Percentiles rank a stretch among this genome's conserved stretches.
Evolutionary conservation across 805 yeast genomes (phyloP).

Genomic region (Candida pini): DNA sequence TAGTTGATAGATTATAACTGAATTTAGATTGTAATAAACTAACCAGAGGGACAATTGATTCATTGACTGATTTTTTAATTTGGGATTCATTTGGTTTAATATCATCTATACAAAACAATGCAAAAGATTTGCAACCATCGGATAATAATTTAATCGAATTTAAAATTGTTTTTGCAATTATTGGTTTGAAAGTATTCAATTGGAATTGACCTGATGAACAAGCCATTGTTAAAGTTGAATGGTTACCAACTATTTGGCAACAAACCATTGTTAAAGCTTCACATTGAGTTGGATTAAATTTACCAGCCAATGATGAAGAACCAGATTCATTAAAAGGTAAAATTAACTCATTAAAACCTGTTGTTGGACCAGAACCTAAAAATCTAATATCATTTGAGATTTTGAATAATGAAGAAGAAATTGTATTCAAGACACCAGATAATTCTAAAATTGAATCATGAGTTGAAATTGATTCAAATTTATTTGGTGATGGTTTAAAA

Average conservation of each 20-base stretch:
- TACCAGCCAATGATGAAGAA: constrained; percentile 97
- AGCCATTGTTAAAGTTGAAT: constrained; percentile 87
- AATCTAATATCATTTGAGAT: constrained; percentile 96
- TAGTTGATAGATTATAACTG: constrained; percentile 92
- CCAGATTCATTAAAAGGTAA: constrained; percentile 98
- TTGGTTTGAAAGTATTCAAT: constrained; percentile 94
- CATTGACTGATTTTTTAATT: constrained; percentile 78
- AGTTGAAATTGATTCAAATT: constrained; percentile 96
- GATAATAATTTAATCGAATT: constrained; percentile 83
- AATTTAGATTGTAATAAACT: constrained; percentile 97
- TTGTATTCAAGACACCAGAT: constrained; percentile 91
- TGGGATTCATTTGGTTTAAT: constrained; percentile 80
- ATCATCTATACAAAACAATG: constrained; percentile 89
- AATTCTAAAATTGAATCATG: constrained; percentile 97
- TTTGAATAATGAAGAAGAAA: constrained; percentile 87
- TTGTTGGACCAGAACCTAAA: constrained; percentile 97
- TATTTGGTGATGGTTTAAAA: constrained; percentile 92
- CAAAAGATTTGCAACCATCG: constrained; percentile 84
- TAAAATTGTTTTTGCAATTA: constrained; percentile 82
- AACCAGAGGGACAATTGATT: constrained; percentile 85
- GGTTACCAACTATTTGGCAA: constrained; percentile 94
- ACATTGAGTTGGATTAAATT: constrained; percentile 97
- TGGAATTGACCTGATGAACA: constrained; percentile 99
- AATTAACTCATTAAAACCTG: constrained; percentile 93
- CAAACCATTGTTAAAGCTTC: constrained; percentile 98